phyloP scores from a whole-genome alignment of 768 basidiomycete genomes.

The Tulasnella calospora region DNA sequence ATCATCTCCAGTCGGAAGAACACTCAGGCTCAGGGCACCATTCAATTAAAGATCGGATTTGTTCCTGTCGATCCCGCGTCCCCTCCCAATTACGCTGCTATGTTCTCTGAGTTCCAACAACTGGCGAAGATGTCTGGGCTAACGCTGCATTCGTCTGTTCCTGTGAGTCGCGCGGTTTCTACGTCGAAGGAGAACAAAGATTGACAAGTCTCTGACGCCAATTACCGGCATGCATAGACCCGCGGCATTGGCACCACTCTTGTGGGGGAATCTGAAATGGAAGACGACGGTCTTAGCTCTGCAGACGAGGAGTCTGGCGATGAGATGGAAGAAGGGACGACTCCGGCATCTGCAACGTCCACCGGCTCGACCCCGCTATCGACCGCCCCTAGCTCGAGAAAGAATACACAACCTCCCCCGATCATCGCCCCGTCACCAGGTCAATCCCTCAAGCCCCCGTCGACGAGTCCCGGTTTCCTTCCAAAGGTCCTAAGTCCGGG shows the following conservation, averaged over 20 bases:
- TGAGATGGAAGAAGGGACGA: slow-evolving; percentile 36
- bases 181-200: not conserved
- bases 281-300: slow-evolving; percentile 71
- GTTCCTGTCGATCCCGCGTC: slow-evolving; percentile 44
- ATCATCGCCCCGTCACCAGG: slow-evolving; percentile 19
- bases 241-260: slow-evolving; percentile 75
- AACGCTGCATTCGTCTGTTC: slow-evolving; percentile 68
- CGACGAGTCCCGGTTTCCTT: slow-evolving; percentile 30
- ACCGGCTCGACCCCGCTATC: not conserved
- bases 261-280: slow-evolving; percentile 47
- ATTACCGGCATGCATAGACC: slow-evolving; percentile 46
- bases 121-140: slow-evolving; percentile 49
- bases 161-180: slow-evolving; percentile 45
- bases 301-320: slow-evolving; percentile 47
- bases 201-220: not conserved
- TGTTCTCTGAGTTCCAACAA: slow-evolving; percentile 60
- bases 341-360: not conserved
- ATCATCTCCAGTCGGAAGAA: slow-evolving; percentile 49
- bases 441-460: slow-evolving; percentile 15
- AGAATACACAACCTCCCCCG: slow-evolving; percentile 13
- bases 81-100: slow-evolving; percentile 52
- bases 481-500: slow-evolving; percentile 39
- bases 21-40: slow-evolving; percentile 48
- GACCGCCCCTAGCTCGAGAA: slow-evolving; percentile 26
- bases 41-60: slow-evolving; percentile 61